phyloP scores from a whole-genome alignment of 169 alveolate genomes.

The Plasmodium knowlesi region DNA sequence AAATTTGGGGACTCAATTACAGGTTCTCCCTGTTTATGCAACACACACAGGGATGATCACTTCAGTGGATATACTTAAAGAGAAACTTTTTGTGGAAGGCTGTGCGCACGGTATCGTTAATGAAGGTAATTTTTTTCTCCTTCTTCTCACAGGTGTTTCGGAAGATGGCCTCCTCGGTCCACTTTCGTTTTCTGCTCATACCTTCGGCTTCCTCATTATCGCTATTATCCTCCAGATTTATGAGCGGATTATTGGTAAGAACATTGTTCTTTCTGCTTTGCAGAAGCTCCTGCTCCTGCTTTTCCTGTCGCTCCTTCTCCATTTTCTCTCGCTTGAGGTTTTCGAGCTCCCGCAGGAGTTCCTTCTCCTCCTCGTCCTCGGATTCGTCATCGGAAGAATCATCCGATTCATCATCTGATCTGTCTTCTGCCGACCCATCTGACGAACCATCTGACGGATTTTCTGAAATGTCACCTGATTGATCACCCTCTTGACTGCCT shows the following conservation, averaged over 20 bases:
- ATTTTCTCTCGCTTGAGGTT: constrained; percentile 92
- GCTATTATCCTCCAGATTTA: constrained; percentile 68
- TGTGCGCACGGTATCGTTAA: constrained; percentile 95
- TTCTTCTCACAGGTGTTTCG: constrained; percentile 89
- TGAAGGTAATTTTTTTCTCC: constrained; percentile 80
- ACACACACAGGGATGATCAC: not conserved
- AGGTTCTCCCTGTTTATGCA: too few relatives aligned
- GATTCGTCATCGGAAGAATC: not conserved
- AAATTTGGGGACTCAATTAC: not conserved
- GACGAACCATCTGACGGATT: not conserved
- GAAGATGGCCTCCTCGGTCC: constrained; percentile 93
- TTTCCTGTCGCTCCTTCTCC: constrained; percentile 84
- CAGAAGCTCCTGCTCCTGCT: constrained; percentile 78
- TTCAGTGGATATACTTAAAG: constrained; percentile 86
- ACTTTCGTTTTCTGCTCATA: constrained; percentile 87
- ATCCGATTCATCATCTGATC: not conserved
- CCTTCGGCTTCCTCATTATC: constrained; percentile 80
- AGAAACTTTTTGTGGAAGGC: constrained; percentile 94
- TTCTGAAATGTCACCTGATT: not conserved
- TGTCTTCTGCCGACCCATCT: not conserved
- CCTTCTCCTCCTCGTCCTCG: constrained; percentile 87
- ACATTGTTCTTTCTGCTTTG: constrained; percentile 78
- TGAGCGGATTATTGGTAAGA: constrained; percentile 85
- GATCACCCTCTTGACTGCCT: not conserved
- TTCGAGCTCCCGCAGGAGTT: constrained; percentile 92